phyloP scores from a whole-genome alignment of 345 rosid species.

The Citrus glauca region DNA sequence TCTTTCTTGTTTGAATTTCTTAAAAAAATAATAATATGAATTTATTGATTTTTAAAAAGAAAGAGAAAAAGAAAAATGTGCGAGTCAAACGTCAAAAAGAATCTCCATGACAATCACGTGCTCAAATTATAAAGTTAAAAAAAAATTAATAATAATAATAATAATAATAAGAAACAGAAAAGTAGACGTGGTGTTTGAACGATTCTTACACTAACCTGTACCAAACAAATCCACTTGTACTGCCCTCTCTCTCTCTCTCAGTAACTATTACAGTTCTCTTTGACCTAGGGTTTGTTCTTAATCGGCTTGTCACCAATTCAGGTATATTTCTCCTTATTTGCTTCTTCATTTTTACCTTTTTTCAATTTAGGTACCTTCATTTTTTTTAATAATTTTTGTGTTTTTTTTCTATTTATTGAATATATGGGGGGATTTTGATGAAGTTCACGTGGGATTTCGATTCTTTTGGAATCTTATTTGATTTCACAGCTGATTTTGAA shows the following conservation, averaged over 20 bases:
- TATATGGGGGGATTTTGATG: neutral
- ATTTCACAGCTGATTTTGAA: neutral
- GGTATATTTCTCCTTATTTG: neutral
- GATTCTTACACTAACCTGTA: conserved; percentile 1
- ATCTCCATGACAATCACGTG: conserved; percentile 16
- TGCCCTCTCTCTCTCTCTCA: no score
- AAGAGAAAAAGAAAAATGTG: neutral
- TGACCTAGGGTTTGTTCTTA: conserved; percentile 6
- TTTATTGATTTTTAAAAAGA: no score
- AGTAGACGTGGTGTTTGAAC: conserved; percentile 11
- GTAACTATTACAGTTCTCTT: neutral
- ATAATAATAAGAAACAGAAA: neutral
- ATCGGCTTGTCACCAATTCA: conserved; percentile 7
- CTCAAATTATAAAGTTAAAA: neutral
- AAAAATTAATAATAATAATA: neutral
- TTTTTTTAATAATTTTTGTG: neutral
- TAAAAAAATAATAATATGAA: no score
- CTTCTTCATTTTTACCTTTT: neutral
- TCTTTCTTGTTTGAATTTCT: no score
- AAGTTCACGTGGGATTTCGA: no score
- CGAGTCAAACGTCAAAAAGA: neutral
- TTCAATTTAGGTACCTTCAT: neutral
- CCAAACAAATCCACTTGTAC: neutral
- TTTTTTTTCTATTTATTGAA: neutral
- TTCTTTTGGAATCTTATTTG: neutral